Percentiles rank a stretch among this genome's conserved stretches.
phyloP scores from a whole-genome alignment of 1,139 yeast genomes.

The Nakaseomyces bracarensis region DNA sequence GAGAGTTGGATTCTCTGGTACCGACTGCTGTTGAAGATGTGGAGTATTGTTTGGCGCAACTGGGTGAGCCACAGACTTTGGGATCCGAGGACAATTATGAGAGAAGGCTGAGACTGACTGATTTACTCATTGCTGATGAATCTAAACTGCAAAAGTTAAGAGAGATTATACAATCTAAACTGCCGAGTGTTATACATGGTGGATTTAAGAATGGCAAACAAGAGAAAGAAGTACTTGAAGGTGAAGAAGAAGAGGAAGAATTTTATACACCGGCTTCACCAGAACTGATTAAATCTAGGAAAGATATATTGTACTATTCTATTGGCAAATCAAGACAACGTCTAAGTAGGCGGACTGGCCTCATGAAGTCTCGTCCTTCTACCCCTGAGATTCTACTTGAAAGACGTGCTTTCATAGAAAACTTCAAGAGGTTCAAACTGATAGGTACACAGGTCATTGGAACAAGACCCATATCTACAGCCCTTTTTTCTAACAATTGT shows the following conservation, averaged over 20 bases:
- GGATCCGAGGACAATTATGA: constrained; percentile 56
- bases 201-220: not conserved
- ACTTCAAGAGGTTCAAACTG: constrained; percentile 39
- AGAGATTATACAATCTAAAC: constrained; percentile 11
- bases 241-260: constrained; percentile 47
- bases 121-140: constrained; percentile 32
- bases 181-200: no score
- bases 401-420: constrained; percentile 41
- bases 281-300: constrained; percentile 49
- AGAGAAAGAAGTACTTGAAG: constrained; percentile 19
- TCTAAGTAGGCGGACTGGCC: no score
- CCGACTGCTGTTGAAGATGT: constrained; percentile 31
- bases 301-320: constrained; percentile 44
- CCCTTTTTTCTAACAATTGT: constrained; percentile 38
- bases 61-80: constrained; percentile 52
- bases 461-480: constrained; percentile 59
- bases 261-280: constrained; percentile 74
- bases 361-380: constrained; percentile 10
- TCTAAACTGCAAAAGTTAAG: constrained; percentile 15
- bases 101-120: constrained; percentile 51
- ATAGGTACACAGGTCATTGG: constrained; percentile 65
- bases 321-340: constrained; percentile 39
- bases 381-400: constrained; percentile 34
- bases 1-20: not conserved
- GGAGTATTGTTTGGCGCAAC: constrained; percentile 37